Evolutionary conservation across 2,329 filamentous ascomycete species (phyloP).

Genomic region (Volutella citrinella): DNA sequence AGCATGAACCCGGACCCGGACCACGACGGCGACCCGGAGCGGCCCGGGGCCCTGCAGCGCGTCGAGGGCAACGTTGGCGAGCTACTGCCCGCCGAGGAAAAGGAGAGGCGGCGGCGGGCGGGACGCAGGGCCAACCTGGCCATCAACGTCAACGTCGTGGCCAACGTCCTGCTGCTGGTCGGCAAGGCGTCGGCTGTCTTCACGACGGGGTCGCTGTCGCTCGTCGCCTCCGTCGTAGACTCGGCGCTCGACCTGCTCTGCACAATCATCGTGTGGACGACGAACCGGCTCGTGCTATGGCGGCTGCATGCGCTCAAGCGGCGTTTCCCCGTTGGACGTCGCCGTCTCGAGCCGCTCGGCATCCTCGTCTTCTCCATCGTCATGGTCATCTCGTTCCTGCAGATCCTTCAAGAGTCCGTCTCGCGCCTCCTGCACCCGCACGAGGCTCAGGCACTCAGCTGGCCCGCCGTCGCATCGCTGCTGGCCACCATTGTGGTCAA

Average conservation of each 20-base stretch:
- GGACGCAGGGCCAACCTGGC: conserved; percentile 46
- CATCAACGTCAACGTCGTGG: conserved; percentile 77
- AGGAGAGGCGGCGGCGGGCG: conserved; percentile 21
- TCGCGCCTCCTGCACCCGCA: conserved; percentile 56
- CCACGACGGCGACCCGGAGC: conserved; percentile 30
- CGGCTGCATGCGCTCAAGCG: conserved; percentile 48
- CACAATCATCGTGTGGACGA: conserved; percentile 77
- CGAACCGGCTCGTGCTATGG: conserved; percentile 67
- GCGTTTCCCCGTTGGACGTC: conserved; percentile 69
- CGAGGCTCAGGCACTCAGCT: conserved; percentile 33
- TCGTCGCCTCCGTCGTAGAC: conserved; percentile 73
- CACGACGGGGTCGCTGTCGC: conserved; percentile 74
- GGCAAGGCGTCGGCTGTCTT: conserved; percentile 75
- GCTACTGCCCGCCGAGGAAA: conserved; percentile 30
- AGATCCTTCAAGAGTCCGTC: conserved; percentile 68
- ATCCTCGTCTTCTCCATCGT: conserved; percentile 77
- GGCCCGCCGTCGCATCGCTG: conserved; percentile 47
- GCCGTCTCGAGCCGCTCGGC: conserved; percentile 68
- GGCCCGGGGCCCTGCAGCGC: conserved; percentile 27
- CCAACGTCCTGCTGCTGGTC: conserved; percentile 69
- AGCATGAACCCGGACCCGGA: conserved; percentile 33
- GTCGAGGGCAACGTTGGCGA: conserved; percentile 29
- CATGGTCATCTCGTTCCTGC: conserved; percentile 79
- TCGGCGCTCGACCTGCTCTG: conserved; percentile 74
- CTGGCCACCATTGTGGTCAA: conserved; percentile 75